Evolutionary conservation across 2,329 filamentous ascomycete genomes (phyloP).

Genomic region (Rhinocladiella similis): DNA sequence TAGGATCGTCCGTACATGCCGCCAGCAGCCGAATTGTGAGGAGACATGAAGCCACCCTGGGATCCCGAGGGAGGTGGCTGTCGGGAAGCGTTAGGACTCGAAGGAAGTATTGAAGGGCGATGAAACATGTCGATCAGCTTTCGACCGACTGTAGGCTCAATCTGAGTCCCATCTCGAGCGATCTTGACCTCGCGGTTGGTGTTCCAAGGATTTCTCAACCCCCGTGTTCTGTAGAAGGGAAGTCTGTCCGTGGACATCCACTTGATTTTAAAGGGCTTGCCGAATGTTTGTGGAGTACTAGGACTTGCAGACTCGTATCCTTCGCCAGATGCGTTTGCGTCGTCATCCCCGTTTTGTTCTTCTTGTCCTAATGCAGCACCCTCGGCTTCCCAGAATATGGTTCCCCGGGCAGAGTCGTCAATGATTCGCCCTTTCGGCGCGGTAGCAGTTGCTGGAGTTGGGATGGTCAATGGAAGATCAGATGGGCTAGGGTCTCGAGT

Average conservation of each 20-base stretch:
- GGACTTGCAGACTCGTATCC: slow-evolving; percentile 23
- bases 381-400: slow-evolving; percentile 94
- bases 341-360: slow-evolving; percentile 34
- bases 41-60: slow-evolving; percentile 16
- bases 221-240: slow-evolving; percentile 85
- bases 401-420: slow-evolving; percentile 88
- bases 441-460: slow-evolving; percentile 73
- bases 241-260: slow-evolving; percentile 83
- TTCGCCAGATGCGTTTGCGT: slow-evolving; percentile 22
- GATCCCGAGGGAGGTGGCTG: slow-evolving; percentile 12
- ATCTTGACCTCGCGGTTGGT: slow-evolving; percentile 95
- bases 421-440: slow-evolving; percentile 85
- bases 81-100: slow-evolving; percentile 13
- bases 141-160: slow-evolving; percentile 79
- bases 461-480: slow-evolving; percentile 76
- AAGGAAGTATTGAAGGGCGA: slow-evolving; percentile 8
- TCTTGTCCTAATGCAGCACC: slow-evolving; percentile 47
- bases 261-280: slow-evolving; percentile 86
- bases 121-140: slow-evolving; percentile 74
- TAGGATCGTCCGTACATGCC: slow-evolving; percentile 22
- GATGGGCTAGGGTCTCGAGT: slow-evolving; percentile 43
- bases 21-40: slow-evolving; percentile 10
- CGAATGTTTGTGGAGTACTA: slow-evolving; percentile 65
- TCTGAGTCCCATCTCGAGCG: slow-evolving; percentile 87
- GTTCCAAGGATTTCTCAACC: slow-evolving; percentile 91